Evolutionary conservation across 352 stramenopile genomes (phyloP).

Genomic region (Pythium vanterpoolii): DNA sequence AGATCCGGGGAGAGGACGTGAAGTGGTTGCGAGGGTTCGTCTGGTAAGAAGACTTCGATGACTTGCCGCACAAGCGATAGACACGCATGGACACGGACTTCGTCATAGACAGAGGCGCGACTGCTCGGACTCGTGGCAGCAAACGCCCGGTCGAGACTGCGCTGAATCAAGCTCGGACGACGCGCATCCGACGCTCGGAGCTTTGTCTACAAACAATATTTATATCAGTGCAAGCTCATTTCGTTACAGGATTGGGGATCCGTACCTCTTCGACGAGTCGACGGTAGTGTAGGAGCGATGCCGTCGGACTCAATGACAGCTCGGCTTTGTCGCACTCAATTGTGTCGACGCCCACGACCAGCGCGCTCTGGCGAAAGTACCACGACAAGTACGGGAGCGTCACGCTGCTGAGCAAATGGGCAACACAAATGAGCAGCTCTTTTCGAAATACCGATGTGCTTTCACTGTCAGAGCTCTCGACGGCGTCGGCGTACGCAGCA

Average conservation of each 20-base stretch:
- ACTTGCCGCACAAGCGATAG: constrained; percentile 47
- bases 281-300: constrained; percentile 46
- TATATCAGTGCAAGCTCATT: not conserved
- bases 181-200: not conserved
- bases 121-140: not conserved
- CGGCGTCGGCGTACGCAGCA: constrained; percentile 4
- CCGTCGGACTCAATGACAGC: constrained; percentile 33
- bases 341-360: constrained; percentile 9
- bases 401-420: constrained; percentile 58
- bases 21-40: constrained; percentile 16
- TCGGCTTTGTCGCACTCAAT: not conserved
- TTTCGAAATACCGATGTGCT: constrained; percentile 39
- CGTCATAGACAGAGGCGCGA: constrained; percentile 30
- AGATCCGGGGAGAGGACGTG: constrained; percentile 57
- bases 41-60: constrained; percentile 57
- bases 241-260: not conserved
- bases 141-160: constrained; percentile 18
- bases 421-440: constrained; percentile 61
- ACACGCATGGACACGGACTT: constrained; percentile 55
- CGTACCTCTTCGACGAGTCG: constrained; percentile 40
- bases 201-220: constrained; percentile 19
- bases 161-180: constrained; percentile 22
- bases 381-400: constrained; percentile 35
- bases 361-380: constrained; percentile 37
- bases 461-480: not conserved